Conservation (phyloP, 1,284 basidiomycete genomes). For the Ustilago curta region DNA sequence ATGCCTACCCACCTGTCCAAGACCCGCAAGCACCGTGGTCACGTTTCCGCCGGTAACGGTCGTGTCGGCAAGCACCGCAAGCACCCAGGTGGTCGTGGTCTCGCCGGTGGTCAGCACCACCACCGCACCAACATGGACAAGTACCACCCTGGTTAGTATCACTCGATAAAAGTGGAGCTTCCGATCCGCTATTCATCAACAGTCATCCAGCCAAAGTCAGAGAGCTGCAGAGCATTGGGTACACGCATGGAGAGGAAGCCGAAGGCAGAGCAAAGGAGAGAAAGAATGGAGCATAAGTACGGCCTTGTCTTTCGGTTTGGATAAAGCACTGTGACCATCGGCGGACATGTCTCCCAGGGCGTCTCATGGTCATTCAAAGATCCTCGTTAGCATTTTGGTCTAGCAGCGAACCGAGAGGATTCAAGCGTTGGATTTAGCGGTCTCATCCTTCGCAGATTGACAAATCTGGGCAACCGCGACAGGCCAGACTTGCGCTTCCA, state of each 20-base stretch:
- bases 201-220: neutral
- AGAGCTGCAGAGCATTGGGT: neutral
- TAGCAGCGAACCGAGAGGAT: no score
- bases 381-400: no score
- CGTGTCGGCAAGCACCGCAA: constrained; percentile 99
- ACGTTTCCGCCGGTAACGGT: constrained; percentile 94
- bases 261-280: neutral
- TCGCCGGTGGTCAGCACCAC: constrained; percentile 99
- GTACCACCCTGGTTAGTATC: constrained; percentile 69
- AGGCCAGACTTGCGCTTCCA: no score
- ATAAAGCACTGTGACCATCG: no score
- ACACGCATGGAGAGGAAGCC: neutral
- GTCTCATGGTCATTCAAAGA: no score
- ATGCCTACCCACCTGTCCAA: constrained; percentile 96
- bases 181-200: neutral
- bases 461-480: neutral
- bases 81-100: constrained; percentile 99
- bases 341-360: no score
- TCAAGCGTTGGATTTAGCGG: no score
- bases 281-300: neutral
- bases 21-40: constrained; percentile 87
- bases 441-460: no score
- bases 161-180: neutral
- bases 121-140: constrained; percentile 78
- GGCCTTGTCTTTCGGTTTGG: no score